These are phyloP conservation scores for Hydnomerulius pinastri DNA, from an alignment of 768 basidiomycete species.

Conservation along the genomic window DNA sequence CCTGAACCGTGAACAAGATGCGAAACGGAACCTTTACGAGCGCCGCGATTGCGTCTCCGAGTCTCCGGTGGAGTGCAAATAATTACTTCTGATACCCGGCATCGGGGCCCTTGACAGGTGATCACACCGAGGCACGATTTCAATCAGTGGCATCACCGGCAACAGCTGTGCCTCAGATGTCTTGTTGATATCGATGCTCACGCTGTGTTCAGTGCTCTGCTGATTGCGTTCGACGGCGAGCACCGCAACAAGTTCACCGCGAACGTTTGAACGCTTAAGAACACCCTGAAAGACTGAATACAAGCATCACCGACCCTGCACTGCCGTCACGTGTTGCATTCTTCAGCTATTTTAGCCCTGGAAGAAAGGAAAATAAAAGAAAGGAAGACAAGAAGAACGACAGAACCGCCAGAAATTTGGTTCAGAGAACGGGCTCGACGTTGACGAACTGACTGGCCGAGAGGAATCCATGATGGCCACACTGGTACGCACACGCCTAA, in stretches of 20 bases:
- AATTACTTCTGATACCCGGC: too few relatives aligned
- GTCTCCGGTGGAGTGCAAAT: too few relatives aligned
- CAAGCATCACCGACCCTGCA: slow-evolving; percentile 7
- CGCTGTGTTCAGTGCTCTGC: neutral
- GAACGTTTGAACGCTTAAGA: neutral
- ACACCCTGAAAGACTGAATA: neutral
- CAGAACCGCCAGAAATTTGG: neutral
- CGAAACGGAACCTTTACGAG: too few relatives aligned
- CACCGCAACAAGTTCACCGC: neutral
- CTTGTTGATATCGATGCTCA: neutral
- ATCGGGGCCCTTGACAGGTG: too few relatives aligned
- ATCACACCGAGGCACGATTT: neutral
- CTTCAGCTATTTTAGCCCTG: neutral
- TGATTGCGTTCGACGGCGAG: neutral
- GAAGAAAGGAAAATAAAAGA: neutral
- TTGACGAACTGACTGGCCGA: neutral
- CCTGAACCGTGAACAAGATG: too few relatives aligned
- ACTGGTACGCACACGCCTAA: slow-evolving; percentile 19
- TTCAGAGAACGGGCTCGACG: neutral
- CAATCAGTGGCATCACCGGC: too few relatives aligned
- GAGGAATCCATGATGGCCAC: slow-evolving; percentile 26
- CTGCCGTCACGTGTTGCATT: slow-evolving; percentile 20
- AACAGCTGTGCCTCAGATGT: too few relatives aligned
- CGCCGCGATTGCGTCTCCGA: too few relatives aligned
- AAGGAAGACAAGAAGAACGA: neutral